These are phyloP conservation scores for Phytophthora palmivora DNA, from an alignment of 352 stramenopile species.

Conservation along the genomic window DNA sequence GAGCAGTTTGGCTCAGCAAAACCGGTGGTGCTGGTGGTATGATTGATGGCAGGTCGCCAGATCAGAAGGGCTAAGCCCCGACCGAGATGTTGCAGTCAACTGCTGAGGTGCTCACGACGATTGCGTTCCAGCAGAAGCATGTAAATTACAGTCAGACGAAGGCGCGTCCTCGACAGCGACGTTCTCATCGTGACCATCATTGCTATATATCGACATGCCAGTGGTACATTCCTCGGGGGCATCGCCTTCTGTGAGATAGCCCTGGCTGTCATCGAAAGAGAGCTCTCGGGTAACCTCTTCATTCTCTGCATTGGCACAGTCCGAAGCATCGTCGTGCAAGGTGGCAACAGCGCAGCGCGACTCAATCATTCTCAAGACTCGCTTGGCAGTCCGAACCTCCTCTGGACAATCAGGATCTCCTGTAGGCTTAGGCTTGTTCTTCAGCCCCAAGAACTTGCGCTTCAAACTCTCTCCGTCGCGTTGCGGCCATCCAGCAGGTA, in stretches of 20 bases:
- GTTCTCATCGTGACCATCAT: no score
- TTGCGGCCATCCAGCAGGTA: constrained; percentile 7
- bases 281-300: no score
- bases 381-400: neutral
- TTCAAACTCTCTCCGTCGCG: constrained; percentile 11
- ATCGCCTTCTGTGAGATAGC: no score
- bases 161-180: no score
- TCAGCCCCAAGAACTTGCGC: constrained; percentile 1
- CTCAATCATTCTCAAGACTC: constrained; percentile 1
- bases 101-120: neutral
- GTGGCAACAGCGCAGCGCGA: no score
- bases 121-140: no score
- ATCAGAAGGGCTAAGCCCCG: neutral
- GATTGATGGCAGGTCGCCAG: neutral
- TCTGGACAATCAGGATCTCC: constrained; percentile 5
- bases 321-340: no score
- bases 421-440: constrained; percentile 11
- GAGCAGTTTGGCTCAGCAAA: neutral
- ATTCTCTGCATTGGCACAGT: no score
- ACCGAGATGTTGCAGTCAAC: constrained; percentile 2
- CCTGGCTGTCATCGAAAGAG: no score
- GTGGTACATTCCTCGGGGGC: no score
- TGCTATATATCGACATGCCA: no score
- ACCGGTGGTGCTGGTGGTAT: neutral
- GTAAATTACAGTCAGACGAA: no score